Conservation (phyloP, 2,329 filamentous ascomycete genomes). For the Dactylellina parvicollis region DNA sequence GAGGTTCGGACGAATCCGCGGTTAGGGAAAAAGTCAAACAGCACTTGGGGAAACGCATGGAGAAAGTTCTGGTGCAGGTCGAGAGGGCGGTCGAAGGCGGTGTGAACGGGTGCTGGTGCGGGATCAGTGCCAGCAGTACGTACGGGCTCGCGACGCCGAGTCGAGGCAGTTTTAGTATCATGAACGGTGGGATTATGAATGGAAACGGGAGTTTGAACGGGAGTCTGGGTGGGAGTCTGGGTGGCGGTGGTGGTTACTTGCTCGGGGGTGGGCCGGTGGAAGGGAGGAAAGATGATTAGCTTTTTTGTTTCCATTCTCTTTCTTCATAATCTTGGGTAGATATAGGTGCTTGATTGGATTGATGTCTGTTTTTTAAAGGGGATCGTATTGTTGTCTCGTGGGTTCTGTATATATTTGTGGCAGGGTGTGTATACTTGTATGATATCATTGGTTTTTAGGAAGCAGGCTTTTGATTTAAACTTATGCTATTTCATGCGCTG, state of each 20-base stretch:
- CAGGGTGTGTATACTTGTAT: too few relatives aligned
- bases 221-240: neutral
- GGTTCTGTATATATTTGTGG: too few relatives aligned
- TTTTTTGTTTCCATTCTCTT: neutral
- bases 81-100: conserved; percentile 23
- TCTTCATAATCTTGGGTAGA: too few relatives aligned
- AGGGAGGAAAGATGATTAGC: conserved; percentile 36
- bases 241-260: conserved; percentile 6
- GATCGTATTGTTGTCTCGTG: too few relatives aligned
- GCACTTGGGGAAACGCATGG: conserved; percentile 41
- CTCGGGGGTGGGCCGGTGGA: conserved; percentile 7
- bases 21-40: conserved; percentile 34
- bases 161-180: conserved; percentile 37
- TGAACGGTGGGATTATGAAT: conserved; percentile 15
- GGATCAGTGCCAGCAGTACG: conserved; percentile 25
- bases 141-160: conserved; percentile 34
- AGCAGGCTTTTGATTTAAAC: too few relatives aligned
- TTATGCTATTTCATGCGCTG: too few relatives aligned
- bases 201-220: conserved; percentile 8
- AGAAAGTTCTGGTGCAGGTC: conserved; percentile 38
- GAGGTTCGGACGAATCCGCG: conserved; percentile 25
- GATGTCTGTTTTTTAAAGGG: too few relatives aligned
- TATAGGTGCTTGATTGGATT: too few relatives aligned
- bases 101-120: conserved; percentile 37
- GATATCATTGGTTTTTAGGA: too few relatives aligned